phyloP scores from a whole-genome alignment of 176 grass and related monocot species.

The Oryza nivara region DNA sequence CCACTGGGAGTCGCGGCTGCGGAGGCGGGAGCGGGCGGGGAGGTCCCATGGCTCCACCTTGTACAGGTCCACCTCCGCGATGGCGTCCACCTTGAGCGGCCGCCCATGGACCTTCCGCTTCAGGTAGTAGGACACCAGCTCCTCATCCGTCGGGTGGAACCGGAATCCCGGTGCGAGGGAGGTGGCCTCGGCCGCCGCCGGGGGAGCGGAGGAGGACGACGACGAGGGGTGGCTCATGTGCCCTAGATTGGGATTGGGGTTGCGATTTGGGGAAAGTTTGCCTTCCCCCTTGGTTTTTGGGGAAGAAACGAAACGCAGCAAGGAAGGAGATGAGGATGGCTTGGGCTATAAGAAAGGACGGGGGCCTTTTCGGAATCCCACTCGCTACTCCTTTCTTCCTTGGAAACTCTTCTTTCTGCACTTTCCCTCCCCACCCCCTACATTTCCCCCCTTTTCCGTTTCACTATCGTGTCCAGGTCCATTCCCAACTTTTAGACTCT shows the following conservation, averaged over 20 bases:
- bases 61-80: conserved; percentile 90
- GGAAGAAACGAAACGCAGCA: too few relatives aligned
- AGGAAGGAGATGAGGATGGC: neutral
- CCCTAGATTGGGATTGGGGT: neutral
- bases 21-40: conserved; percentile 67
- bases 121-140: conserved; percentile 92
- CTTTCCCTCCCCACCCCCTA: neutral
- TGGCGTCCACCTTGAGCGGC: conserved; percentile 76
- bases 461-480: too few relatives aligned
- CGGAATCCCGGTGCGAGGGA: conserved; percentile 74
- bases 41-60: conserved; percentile 94
- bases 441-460: too few relatives aligned
- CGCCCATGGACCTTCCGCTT: conserved; percentile 76
- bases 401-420: neutral
- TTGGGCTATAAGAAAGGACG: conserved; percentile 49
- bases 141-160: conserved; percentile 83
- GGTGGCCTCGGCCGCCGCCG: conserved; percentile 44
- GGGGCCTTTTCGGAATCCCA: conserved; percentile 34
- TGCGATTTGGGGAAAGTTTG: conserved; percentile 44
- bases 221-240: conserved; percentile 54
- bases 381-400: neutral
- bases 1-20: conserved; percentile 90
- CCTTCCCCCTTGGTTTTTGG: neutral
- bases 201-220: conserved; percentile 39
- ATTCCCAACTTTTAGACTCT: too few relatives aligned